Percentiles rank a stretch among this genome's conserved stretches.
Conservation (phyloP, 169 alveolate genomes). For the Eimeria necatrix region DNA sequence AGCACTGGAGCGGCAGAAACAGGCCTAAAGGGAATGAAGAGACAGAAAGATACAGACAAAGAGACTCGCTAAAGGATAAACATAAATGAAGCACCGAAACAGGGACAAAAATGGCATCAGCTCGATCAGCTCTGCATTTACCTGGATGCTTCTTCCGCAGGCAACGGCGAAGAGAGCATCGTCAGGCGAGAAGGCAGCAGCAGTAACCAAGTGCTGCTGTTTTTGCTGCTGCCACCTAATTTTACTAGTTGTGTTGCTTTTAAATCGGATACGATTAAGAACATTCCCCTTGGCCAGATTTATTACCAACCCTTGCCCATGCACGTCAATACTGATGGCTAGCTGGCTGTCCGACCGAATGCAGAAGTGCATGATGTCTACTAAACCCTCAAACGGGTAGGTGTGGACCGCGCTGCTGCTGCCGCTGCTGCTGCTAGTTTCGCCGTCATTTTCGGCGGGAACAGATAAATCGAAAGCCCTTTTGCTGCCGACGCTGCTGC, state of each 20-base stretch:
- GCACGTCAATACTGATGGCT: conserved; percentile 61
- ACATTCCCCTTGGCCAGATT: conserved; percentile 60
- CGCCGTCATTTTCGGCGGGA: neutral
- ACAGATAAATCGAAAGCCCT: neutral
- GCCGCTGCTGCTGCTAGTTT: neutral
- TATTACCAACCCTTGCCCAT: conserved; percentile 70
- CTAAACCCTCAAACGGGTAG: conserved; percentile 59
- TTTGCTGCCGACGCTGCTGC: neutral
- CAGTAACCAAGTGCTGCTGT: conserved; percentile 63
- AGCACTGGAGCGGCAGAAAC: too few relatives aligned
- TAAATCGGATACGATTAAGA: conserved; percentile 57
- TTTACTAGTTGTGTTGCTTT: conserved; percentile 57
- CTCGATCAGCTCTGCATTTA: neutral
- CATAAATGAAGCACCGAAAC: neutral
- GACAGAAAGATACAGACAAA: neutral
- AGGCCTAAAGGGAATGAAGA: neutral
- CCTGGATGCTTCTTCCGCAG: conserved; percentile 73
- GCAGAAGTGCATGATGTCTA: conserved; percentile 39
- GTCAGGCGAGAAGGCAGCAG: conserved; percentile 79
- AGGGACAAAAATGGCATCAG: neutral
- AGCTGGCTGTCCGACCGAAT: conserved; percentile 65
- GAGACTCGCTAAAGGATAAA: neutral
- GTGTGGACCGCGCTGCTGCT: conserved; percentile 60
- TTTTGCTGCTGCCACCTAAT: conserved; percentile 19
- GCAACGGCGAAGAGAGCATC: conserved; percentile 72